These are phyloP conservation scores for Coprinellus micaceus DNA, from an alignment of 768 basidiomycete genomes.

Conservation along the genomic window DNA sequence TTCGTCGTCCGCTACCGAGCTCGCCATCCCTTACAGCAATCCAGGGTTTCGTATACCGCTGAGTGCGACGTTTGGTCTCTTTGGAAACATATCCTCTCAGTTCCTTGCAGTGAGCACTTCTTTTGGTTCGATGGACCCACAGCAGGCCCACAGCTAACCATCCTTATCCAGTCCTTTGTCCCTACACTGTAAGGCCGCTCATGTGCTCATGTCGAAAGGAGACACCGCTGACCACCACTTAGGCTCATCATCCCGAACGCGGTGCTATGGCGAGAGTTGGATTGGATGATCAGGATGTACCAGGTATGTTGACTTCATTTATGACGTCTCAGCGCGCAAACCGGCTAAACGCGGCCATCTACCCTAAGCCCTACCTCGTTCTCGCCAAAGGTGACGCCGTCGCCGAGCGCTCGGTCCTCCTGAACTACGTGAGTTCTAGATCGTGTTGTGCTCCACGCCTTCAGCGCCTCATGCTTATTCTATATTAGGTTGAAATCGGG, in stretches of 20 bases:
- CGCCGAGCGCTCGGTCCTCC: conserved; percentile 57
- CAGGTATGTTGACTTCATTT: conserved; percentile 41
- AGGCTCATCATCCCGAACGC: conserved; percentile 49
- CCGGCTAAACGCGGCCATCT: not conserved
- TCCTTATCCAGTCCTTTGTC: conserved; percentile 49
- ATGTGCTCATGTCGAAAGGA: not conserved
- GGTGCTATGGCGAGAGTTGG: conserved; percentile 46
- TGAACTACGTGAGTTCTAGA: conserved; percentile 55
- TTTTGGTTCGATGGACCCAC: not conserved
- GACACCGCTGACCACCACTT: not conserved
- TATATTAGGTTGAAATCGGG: conserved; percentile 41
- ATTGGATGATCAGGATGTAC: conserved; percentile 53
- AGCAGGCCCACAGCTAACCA: not conserved
- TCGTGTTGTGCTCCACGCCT: not conserved
- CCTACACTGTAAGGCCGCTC: conserved; percentile 40
- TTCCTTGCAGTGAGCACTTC: conserved; percentile 34
- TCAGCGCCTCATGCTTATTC: not conserved
- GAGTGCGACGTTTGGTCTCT: conserved; percentile 49
- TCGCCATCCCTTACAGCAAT: not conserved
- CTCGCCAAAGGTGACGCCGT: conserved; percentile 49
- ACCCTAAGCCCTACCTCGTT: conserved; percentile 57
- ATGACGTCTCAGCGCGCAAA: no score
- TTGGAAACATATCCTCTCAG: conserved; percentile 45
- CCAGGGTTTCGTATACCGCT: conserved; percentile 53
- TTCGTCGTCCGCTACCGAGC: not conserved